phyloP scores from a whole-genome alignment of 2,329 filamentous ascomycete species.

The Parastagonospora avenae region DNA sequence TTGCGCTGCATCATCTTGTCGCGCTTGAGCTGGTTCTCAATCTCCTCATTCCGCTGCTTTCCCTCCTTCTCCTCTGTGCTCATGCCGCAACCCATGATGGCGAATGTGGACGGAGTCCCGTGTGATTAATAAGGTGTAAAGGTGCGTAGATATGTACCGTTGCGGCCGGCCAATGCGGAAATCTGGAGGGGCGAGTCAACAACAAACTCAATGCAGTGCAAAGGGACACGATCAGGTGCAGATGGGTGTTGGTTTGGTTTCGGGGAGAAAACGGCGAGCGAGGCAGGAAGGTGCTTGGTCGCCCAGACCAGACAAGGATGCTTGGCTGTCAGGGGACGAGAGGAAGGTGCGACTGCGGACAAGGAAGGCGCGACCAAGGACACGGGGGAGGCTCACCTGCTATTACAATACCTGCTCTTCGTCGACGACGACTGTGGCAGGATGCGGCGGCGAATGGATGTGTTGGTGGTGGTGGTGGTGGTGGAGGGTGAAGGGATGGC shows the following conservation, averaged over 20 bases:
- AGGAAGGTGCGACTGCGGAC: constrained; percentile 1
- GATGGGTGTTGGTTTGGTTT: constrained; percentile 2
- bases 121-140: constrained; percentile 33
- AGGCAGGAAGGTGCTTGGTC: constrained; percentile 12
- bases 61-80: constrained; percentile 99
- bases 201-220: constrained; percentile 11
- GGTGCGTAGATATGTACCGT: constrained; percentile 34
- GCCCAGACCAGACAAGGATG: constrained; percentile 2
- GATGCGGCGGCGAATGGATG: not conserved
- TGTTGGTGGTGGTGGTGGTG: constrained; percentile 2
- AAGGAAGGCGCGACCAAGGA: constrained; percentile 11
- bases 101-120: constrained; percentile 15
- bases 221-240: constrained; percentile 1
- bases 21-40: constrained; percentile 98
- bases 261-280: constrained; percentile 5
- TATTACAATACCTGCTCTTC: constrained; percentile 21
- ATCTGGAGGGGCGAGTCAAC: constrained; percentile 20
- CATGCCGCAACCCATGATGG: constrained; percentile 99
- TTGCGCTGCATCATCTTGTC: constrained; percentile 99
- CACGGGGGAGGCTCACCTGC: constrained; percentile 33
- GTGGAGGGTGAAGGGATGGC: constrained; percentile 28
- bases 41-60: constrained; percentile 99
- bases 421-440: not conserved
- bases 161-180: constrained; percentile 44
- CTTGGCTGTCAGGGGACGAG: constrained; percentile 11